Evolutionary conservation across 345 rosid species (phyloP), one percentile per base, ranked within the genome.

Genomic region (Populus davidiana): DNA sequence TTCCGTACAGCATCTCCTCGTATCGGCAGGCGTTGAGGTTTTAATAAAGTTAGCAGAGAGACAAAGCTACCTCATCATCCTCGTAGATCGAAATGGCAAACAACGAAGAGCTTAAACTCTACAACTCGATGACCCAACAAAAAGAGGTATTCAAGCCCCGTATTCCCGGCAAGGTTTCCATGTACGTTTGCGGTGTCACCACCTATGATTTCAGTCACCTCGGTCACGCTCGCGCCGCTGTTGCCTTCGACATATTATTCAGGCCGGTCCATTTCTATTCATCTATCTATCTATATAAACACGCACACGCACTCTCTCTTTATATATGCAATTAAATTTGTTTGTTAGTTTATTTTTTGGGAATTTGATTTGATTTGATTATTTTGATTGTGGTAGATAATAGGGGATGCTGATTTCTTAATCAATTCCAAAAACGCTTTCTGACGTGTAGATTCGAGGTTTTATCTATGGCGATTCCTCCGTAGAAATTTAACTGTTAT

Each of bases 151-250:
- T 95, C 77, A 77, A 59, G 74, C 88, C 96, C 6, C 71, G 72
- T 43, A 87, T 6, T 63, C 89, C 88, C 0, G 93, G 93, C 0
- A 91, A 89, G 73, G 90, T 93, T 59, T 77, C 90, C 80, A 86
- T 95, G 88, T 95, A 95, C 41, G 96, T 95, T 74, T 95, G 99
- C 43, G 96, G 99, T 9, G 90, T 93, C 67, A 93, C 99, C 2
- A 88, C 99, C 39, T 95, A 93, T 75, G 96, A 91, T 75, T 84
- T 85, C 87, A 93, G 99, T 85, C 99, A 91, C 81, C 84, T 95
- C 43, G 98, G 94, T 47, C 99, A 92, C 73, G 99, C 93, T 56
- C 94, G 98, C 36, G 96, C 98, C 41, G 98, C 96, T 31, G 90
- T 93, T 59, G 75, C 90, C 69, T 95, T 95, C 29, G 98, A 95